Conservation (phyloP, 2,329 filamentous ascomycete species). For the Hymenoscyphus linearis region DNA sequence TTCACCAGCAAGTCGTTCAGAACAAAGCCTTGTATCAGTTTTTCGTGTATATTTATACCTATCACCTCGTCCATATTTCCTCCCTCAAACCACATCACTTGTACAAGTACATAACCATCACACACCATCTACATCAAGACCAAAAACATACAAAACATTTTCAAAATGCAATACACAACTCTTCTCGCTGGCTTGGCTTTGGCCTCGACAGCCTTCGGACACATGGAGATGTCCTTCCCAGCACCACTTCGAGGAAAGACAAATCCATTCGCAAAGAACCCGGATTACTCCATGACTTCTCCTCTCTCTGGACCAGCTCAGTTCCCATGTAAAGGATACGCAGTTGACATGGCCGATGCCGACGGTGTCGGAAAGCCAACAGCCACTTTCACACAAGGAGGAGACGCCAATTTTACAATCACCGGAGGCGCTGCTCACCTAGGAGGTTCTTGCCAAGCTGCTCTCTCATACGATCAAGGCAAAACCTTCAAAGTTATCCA, state of each 20-base stretch:
- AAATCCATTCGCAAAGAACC: constrained; percentile 7
- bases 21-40: background rate
- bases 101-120: background rate
- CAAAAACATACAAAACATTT: background rate
- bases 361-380: constrained; percentile 29
- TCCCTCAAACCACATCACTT: background rate
- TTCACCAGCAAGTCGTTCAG: background rate
- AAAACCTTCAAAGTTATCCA: constrained; percentile 54
- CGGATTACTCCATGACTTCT: constrained; percentile 16
- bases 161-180: constrained; percentile 11
- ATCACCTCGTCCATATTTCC: background rate
- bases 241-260: constrained; percentile 10
- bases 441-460: constrained; percentile 57
- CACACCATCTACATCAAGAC: background rate
- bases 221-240: constrained; percentile 17
- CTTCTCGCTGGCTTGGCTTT: constrained; percentile 7
- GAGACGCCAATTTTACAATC: constrained; percentile 45
- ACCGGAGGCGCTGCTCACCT: constrained; percentile 43
- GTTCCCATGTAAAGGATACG: constrained; percentile 21
- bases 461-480: constrained; percentile 53
- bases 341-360: constrained; percentile 5
- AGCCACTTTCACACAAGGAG: constrained; percentile 46
- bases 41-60: background rate
- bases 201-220: constrained; percentile 6
- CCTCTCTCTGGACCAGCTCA: constrained; percentile 9